Conservation (phyloP, 805 yeast genomes). For the Starmera caribaea region DNA sequence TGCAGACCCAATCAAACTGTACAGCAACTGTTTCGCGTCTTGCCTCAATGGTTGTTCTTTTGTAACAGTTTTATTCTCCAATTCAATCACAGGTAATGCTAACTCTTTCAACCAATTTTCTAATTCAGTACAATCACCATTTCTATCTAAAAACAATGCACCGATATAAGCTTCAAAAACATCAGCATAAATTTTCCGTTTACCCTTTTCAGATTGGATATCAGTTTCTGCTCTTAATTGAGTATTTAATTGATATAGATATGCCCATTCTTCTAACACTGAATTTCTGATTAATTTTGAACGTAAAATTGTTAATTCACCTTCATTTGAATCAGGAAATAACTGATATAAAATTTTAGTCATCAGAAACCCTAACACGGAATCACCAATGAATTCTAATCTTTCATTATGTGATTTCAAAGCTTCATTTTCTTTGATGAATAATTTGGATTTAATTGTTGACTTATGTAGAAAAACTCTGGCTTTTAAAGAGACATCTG, state of each 20-base stretch:
- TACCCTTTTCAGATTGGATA: conserved; percentile 38
- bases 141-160: conserved; percentile 57
- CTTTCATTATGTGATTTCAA: conserved; percentile 72
- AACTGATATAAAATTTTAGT: conserved; percentile 56
- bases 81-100: conserved; percentile 34
- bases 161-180: conserved; percentile 92
- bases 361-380: conserved; percentile 65
- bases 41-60: conserved; percentile 32
- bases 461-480: conserved; percentile 82
- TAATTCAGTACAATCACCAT: conserved; percentile 35
- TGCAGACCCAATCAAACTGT: conserved; percentile 73
- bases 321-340: conserved; percentile 71
- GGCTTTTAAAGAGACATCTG: conserved; percentile 45
- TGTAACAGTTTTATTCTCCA: conserved; percentile 1
- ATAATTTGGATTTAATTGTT: conserved; percentile 45
- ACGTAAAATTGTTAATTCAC: conserved; percentile 65
- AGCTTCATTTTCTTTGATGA: conserved; percentile 46
- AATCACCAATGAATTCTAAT: conserved; percentile 85
- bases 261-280: conserved; percentile 61
- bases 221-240: conserved; percentile 42
- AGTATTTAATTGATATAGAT: conserved; percentile 55
- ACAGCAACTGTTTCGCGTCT: conserved; percentile 70
- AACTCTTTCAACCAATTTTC: conserved; percentile 47
- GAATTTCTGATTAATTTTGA: conserved; percentile 65
- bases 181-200: conserved; percentile 74